Percentiles rank a stretch among this genome's conserved stretches.
Evolutionary conservation across 78 protist genomes (phyloP).

Genomic region (Dictyostelium brefeldianum): DNA sequence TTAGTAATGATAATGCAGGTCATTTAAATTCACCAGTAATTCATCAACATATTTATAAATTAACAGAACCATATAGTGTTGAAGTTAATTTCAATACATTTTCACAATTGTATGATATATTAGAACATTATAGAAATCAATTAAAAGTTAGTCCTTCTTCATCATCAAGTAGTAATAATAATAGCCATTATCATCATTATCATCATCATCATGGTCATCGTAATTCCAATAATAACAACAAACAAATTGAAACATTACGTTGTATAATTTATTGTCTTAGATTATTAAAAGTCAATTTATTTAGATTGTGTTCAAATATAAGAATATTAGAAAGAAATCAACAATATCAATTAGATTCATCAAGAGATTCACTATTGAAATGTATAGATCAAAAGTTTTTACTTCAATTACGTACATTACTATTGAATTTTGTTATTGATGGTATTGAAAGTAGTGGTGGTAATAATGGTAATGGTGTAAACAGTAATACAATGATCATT

Average conservation of each 20-base stretch:
- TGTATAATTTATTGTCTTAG: conserved; percentile 68
- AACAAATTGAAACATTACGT: conserved; percentile 36
- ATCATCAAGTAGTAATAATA: not conserved
- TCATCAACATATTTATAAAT: conserved; percentile 47
- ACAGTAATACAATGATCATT: not conserved
- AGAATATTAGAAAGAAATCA: conserved; percentile 44
- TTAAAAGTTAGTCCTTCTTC: conserved; percentile 2
- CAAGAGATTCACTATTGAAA: conserved; percentile 56
- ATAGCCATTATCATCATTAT: no score
- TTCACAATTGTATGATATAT: conserved; percentile 57
- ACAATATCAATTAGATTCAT: conserved; percentile 50
- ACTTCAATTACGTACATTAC: conserved; percentile 19
- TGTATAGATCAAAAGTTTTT: conserved; percentile 73
- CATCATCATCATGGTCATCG: not conserved
- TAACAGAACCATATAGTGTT: conserved; percentile 76
- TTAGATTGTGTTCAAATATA: conserved; percentile 55
- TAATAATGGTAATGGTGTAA: no score
- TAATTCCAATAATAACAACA: not conserved
- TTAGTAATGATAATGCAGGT: conserved; percentile 9
- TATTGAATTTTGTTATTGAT: conserved; percentile 55
- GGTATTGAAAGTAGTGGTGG: conserved; percentile 31
- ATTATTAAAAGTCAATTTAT: conserved; percentile 73
- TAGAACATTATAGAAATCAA: conserved; percentile 64
- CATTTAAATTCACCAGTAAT: not conserved
- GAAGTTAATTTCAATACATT: conserved; percentile 74